Base-by-base conservation (phyloP, 257 asterid genomes). In the Mitragyna speciosa region DNA sequence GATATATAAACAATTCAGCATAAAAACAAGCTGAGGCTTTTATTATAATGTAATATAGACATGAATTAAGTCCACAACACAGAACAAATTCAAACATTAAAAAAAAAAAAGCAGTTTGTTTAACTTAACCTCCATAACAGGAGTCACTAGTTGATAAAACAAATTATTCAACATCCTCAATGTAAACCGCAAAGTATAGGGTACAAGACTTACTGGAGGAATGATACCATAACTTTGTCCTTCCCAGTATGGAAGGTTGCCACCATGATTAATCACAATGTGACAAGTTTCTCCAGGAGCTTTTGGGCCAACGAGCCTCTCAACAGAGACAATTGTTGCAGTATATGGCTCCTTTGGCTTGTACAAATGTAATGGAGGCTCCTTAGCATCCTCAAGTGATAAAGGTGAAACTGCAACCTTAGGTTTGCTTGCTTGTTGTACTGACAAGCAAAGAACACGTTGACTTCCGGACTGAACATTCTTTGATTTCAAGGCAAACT, bases 211-310 rank as follows among this genome's bases (percentile, higher is more conserved):
- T 87, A 93, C 99, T 47, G 98, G 97, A 66, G 98, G 97, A 82
- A 93, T 88, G 77, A 93, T 85, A 76, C 99, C 99, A 61, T 95
- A 95, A 80, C 98, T 95, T 81, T 95, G 97, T 81, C 98, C 99
- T 89, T 95, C 99, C 99, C 98, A 92, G 83, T 93, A 95, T 31
- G 99, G 98, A 82, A 95, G 87, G 28, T 95, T 90, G 82, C 97
- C 97, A 26, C 84, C 98, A 84, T 95, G 98, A 81, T 95, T 94
- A 78, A 95, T 95, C 79, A 95, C 97, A 84, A 95, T 83, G 87
- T 95, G 99, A 80, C 95, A 93, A 26, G 98, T 93, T 86, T 95
- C 98, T 78, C 99, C 99, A 5, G 99, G 97, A 85, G 98, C 99
- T 79, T 85, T 84, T n/a, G 94, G 98, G 59, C 99, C 98, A 70